Base-by-base conservation (phyloP, 2,329 filamentous ascomycete species). In the Verticillium zaregamsianum region DNA sequence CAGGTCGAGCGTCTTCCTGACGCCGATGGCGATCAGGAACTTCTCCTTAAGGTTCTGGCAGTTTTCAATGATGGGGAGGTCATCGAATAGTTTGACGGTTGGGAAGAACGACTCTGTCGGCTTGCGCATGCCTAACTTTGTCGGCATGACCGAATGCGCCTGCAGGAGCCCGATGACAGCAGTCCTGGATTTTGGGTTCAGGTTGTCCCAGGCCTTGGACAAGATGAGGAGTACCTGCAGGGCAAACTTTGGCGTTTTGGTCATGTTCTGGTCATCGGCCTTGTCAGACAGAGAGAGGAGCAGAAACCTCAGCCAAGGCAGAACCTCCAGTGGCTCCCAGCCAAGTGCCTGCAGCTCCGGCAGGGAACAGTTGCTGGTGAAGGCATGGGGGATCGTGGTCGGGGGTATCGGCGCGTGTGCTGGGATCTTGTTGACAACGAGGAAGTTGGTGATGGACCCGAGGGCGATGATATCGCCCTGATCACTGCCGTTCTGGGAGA, bases 1-100 rank as follows among this genome's bases (percentile, higher is more conserved):
- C 2, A 99, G 80, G 68, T 99, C 95, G 23, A 99, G 89, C 0
- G 95, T 99, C 78, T 98, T 98, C 63, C 95, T 88, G 31, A 99
- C 93, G 3, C 95, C 94, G 35, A 99, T 80, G 2, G 91, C 86
- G 3, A 84, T 78, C 54, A 99, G 76, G 64, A 99, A 91, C 72
- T 96, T 97, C 55, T 98, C 94, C 72, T 97, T 98, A 14, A 97
- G 85, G 35, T 88, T 86, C 49, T 89, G 87, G 54, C 93, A 87
- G 14, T 86, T 87, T 66, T 89, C 86, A 2, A 98, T 87, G 14
- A 90, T 88, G 0, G 95, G 93, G 17, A 99, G 80, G 72, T 99
- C 95, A 64, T 97, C 93, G 70, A 99, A 99, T 0, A 99, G 80
- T 72, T 92, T 95, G 40, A 99, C 95, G n/a, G 87, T 90, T 2